A percentile compares a stretch with the other conserved stretches of the same genome.
Evolutionary conservation across 345 rosid species (phyloP).

Genomic region (Hibiscus mutabilis): DNA sequence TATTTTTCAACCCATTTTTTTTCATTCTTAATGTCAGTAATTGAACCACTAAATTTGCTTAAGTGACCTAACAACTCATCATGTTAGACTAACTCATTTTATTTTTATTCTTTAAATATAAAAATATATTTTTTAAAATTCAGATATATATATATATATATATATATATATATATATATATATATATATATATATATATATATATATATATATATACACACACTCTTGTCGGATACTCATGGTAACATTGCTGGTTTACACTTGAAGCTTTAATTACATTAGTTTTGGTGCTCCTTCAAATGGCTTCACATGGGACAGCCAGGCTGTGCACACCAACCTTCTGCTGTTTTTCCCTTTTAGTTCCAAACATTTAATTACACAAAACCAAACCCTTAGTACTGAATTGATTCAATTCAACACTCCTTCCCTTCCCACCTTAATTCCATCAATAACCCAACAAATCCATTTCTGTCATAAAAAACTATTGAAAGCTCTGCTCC

Average conservation of each 20-base stretch:
- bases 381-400: conserved; percentile 3
- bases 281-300: background rate
- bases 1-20: no score
- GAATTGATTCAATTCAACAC: conserved; percentile 7
- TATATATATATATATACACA: no score
- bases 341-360: conserved; percentile 10
- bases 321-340: conserved; percentile 31
- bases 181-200: no score
- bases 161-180: no score
- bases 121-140: no score
- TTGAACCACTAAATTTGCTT: no score
- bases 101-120: no score
- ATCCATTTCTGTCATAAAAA: conserved; percentile 5
- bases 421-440: conserved; percentile 1
- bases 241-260: background rate
- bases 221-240: background rate
- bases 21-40: no score
- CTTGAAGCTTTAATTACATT: background rate
- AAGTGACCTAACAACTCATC: no score
- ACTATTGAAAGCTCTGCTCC: conserved; percentile 25
- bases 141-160: no score
- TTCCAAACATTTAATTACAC: conserved; percentile 9
- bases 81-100: no score
- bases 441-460: conserved; percentile 26
- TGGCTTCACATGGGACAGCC: conserved; percentile 33